A percentile compares a stretch with the other conserved stretches of the same genome.
Conservation (phyloP, 495 filamentous ascomycete species). For the Pseudomonodictys pantanalensis region DNA sequence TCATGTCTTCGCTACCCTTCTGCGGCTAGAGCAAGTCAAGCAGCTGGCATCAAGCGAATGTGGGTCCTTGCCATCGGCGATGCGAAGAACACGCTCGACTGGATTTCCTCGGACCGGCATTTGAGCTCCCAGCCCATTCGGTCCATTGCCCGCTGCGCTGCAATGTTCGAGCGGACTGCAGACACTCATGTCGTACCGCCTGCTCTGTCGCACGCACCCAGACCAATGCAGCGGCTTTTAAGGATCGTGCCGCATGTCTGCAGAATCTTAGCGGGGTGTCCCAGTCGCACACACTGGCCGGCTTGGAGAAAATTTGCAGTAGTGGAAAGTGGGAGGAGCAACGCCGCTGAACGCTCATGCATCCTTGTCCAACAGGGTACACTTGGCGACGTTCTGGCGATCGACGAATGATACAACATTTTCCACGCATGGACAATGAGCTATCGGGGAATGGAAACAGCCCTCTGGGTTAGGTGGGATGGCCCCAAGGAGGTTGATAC, state of each 20-base stretch:
- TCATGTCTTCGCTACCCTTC: neutral
- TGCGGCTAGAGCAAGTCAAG: conserved; percentile 18
- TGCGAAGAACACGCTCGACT: neutral
- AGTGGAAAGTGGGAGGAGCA: neutral
- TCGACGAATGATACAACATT: no score
- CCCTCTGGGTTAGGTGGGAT: no score
- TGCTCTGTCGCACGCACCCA: conserved; percentile 15
- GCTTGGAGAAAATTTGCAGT: no score
- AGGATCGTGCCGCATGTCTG: conserved; percentile 24
- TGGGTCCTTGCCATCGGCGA: conserved; percentile 9
- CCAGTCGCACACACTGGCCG: neutral
- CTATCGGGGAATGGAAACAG: no score
- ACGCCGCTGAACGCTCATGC: conserved; percentile 6
- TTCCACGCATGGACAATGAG: no score
- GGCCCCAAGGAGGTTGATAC: no score
- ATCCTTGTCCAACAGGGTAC: conserved; percentile 9
- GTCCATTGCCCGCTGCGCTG: conserved; percentile 9
- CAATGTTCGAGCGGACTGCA: conserved; percentile 2
- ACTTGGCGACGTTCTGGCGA: conserved; percentile 9
- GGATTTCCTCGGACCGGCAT: conserved; percentile 24
- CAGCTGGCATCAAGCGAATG: neutral
- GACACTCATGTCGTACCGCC: conserved; percentile 6
- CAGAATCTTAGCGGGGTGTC: conserved; percentile 23
- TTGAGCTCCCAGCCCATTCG: conserved; percentile 6
- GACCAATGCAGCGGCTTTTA: conserved; percentile 10